Conservation (phyloP, 2,329 filamentous ascomycete genomes). For the Aureobasidium sp. region DNA sequence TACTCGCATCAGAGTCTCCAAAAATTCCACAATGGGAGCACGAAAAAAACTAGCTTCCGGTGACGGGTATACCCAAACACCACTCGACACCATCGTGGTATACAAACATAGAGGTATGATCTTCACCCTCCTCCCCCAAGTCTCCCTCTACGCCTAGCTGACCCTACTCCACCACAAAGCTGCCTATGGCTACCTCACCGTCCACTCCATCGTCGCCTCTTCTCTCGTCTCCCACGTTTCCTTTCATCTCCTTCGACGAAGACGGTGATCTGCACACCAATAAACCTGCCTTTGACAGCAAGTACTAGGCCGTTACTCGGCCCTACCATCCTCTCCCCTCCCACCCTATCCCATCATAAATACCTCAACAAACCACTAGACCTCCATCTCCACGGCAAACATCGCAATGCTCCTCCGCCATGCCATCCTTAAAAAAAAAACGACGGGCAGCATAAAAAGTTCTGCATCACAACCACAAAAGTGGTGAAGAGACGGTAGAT, state of each 20-base stretch:
- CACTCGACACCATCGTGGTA: constrained; percentile 12
- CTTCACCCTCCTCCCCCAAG: not conserved
- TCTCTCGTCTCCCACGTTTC: constrained; percentile 11
- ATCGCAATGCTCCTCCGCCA: constrained; percentile 9
- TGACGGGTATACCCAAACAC: constrained; percentile 2
- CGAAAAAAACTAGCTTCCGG: not conserved
- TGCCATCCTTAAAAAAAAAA: not conserved
- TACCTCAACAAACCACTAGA: constrained; percentile 5
- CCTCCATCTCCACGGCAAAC: constrained; percentile 12
- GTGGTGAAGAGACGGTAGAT: not conserved
- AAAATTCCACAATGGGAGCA: constrained; percentile 3
- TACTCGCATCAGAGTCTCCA: not conserved
- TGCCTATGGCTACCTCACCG: constrained; percentile 10
- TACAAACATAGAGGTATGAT: constrained; percentile 12
- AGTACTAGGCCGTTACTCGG: constrained; percentile 10
- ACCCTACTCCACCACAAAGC: not conserved
- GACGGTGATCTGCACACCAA: constrained; percentile 8
- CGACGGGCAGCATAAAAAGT: too few species aligned
- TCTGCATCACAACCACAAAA: constrained; percentile 9
- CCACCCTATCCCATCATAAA: not conserved
- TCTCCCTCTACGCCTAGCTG: not conserved
- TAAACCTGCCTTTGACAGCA: constrained; percentile 12
- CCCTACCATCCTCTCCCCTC: not conserved
- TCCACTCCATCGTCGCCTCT: constrained; percentile 12
- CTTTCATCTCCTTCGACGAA: constrained; percentile 10